Evolutionary conservation across 805 yeast species (phyloP), one percentile per base, ranked within the genome.

Genomic region (Starmera amethionina): DNA sequence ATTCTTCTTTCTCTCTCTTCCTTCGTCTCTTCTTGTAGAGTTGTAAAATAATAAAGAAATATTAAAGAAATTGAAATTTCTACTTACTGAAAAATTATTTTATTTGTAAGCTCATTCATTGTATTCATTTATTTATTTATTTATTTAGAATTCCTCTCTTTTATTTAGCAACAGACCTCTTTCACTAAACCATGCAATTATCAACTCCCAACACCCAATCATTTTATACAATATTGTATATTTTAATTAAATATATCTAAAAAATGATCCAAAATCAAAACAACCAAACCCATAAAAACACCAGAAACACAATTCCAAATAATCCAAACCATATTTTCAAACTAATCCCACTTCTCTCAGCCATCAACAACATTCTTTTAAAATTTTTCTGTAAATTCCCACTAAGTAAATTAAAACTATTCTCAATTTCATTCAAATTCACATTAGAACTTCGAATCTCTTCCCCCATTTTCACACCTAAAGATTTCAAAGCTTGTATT

Each of bases 321-420:
- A 75, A 67, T 2, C 58, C 40, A 3, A 76, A 59, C 89, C 89
- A 80, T 7, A 72, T 65, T 43, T 74, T 71, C 67, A 82, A 65
- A 42, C 82, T 66, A n/a, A 80, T 70, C 10, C 84, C 81, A 10
- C 81, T 69, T 46, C 65, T 68, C 46, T 74, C 72, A 4, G 84
- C 85, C 76, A 82, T 77, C 3, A 66, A 59, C 59, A 75, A 59
- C 84, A 81, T 75, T 33, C 72, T 65, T 37, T 62, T 64, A 59
- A 71, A 70, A 3, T 82, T 79, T 37, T 63, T 65, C 45, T 72
- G 73, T 39, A 82, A 66, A 41, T 65, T 63, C 2, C 58, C 51
- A 15, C 73, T 58, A 1, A 79, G 66, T 37, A 58, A 56, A 31
- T 70, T 77, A 51, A 75, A 75, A 14, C 7, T 19, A 42, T 53